A percentile compares a stretch with the other conserved stretches of the same genome.
These are phyloP conservation scores for Botrytis elliptica DNA, from an alignment of 2,329 filamentous ascomycete species.

Conservation along the genomic window DNA sequence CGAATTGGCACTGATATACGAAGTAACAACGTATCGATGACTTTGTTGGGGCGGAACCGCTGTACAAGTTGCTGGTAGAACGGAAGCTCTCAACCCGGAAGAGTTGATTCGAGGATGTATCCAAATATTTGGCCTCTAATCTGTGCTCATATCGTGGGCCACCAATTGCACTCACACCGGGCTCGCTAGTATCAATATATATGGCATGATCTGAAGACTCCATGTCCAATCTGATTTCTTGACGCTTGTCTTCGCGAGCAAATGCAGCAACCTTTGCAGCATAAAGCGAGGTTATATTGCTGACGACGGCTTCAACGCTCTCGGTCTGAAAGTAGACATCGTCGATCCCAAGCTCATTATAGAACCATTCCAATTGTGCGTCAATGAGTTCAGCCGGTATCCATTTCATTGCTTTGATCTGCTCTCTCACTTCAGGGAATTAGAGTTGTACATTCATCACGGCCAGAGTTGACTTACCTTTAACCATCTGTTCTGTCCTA, in stretches of 20 bases:
- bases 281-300: constrained; percentile 93
- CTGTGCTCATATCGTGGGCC: constrained; percentile 93
- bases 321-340: constrained; percentile 98
- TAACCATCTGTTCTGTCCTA: constrained; percentile 70
- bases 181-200: constrained; percentile 96
- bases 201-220: constrained; percentile 93
- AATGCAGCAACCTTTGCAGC: constrained; percentile 95
- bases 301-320: constrained; percentile 80
- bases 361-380: constrained; percentile 91
- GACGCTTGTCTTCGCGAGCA: constrained; percentile 85
- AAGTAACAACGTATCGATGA: constrained; percentile 96
- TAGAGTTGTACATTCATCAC: constrained; percentile 16
- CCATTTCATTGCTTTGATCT: constrained; percentile 72
- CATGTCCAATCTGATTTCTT: constrained; percentile 95
- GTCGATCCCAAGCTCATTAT: constrained; percentile 94
- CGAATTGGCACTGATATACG: constrained; percentile 94
- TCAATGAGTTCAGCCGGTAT: constrained; percentile 82
- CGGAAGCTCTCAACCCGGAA: constrained; percentile 98
- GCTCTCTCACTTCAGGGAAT: constrained; percentile 54
- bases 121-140: constrained; percentile 93
- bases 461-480: constrained; percentile 31
- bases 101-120: constrained; percentile 66
- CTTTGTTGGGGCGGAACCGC: constrained; percentile 62
- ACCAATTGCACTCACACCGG: constrained; percentile 70
- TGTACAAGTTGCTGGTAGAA: constrained; percentile 72